Conservation (phyloP, 202 grass and related monocot genomes). For the Saccharum hybrid region DNA sequence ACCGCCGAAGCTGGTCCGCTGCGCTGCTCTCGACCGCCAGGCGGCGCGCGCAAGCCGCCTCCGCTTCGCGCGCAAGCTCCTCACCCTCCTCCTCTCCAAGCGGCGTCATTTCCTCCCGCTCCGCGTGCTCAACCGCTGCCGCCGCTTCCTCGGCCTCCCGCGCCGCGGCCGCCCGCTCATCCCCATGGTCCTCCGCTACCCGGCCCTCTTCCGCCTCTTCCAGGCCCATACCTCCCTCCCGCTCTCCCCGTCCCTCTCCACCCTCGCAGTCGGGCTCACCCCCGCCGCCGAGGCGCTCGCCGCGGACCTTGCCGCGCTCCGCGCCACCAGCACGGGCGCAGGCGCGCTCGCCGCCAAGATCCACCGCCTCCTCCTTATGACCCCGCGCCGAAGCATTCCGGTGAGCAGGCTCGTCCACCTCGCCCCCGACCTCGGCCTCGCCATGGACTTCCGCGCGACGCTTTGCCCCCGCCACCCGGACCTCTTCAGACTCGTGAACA, state of each 20-base stretch:
- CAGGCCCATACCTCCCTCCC: neutral
- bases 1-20: neutral
- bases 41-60: neutral
- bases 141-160: constrained; percentile 8
- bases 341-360: neutral
- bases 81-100: constrained; percentile 6
- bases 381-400: constrained; percentile 4
- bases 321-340: neutral
- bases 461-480: constrained; percentile 8
- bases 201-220: neutral
- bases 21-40: neutral
- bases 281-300: constrained; percentile 3
- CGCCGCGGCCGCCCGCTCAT: constrained; percentile 3
- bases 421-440: constrained; percentile 1
- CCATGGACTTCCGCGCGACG: neutral
- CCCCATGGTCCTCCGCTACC: constrained; percentile 9
- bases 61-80: constrained; percentile 3
- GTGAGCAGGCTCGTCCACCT: constrained; percentile 1
- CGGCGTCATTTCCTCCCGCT: neutral
- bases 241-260: constrained; percentile 9
- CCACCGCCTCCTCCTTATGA: neutral
- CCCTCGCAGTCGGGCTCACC: neutral
- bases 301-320: neutral
- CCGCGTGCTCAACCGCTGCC: constrained; percentile 3
- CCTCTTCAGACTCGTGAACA: neutral